Evolutionary conservation across 2,329 filamentous ascomycete species (phyloP).

Genomic region (Neofusicoccum sp.): DNA sequence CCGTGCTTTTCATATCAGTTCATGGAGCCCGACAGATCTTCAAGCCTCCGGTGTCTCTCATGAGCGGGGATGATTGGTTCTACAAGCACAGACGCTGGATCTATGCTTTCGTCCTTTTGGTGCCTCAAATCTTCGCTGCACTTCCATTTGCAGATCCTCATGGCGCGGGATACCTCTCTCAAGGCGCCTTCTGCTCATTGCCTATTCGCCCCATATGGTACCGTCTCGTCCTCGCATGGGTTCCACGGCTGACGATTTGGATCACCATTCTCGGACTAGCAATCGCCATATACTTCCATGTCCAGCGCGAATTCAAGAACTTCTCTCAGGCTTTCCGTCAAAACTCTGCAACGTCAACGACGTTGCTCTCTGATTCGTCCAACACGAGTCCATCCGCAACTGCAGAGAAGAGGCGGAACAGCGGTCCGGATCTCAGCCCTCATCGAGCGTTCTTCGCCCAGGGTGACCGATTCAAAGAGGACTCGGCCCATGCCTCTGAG

Average conservation of each 20-base stretch:
- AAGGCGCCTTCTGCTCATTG: conserved; percentile 68
- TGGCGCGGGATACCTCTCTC: conserved; percentile 57
- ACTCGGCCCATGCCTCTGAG: neutral
- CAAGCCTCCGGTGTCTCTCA: conserved; percentile 44
- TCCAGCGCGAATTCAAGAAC: conserved; percentile 8
- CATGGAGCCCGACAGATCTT: conserved; percentile 74
- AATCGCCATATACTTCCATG: conserved; percentile 65
- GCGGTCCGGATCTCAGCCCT: neutral
- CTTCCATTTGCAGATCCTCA: conserved; percentile 61
- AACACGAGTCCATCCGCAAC: neutral
- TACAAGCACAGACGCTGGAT: conserved; percentile 65
- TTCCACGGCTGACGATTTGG: conserved; percentile 70
- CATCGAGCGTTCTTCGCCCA: neutral
- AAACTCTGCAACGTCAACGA: neutral
- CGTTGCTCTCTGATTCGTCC: neutral
- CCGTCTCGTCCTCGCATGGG: conserved; percentile 66
- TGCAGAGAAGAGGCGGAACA: neutral
- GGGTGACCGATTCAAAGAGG: neutral
- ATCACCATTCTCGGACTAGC: conserved; percentile 64
- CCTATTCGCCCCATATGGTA: conserved; percentile 68
- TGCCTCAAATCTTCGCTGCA: conserved; percentile 60
- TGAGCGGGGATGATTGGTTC: conserved; percentile 58
- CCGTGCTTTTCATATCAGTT: conserved; percentile 69
- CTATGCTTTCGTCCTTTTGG: conserved; percentile 55
- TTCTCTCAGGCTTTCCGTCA: conserved; percentile 5